phyloP scores from a whole-genome alignment of 768 basidiomycete species.

The Tubosaeta brunneosetosa region DNA sequence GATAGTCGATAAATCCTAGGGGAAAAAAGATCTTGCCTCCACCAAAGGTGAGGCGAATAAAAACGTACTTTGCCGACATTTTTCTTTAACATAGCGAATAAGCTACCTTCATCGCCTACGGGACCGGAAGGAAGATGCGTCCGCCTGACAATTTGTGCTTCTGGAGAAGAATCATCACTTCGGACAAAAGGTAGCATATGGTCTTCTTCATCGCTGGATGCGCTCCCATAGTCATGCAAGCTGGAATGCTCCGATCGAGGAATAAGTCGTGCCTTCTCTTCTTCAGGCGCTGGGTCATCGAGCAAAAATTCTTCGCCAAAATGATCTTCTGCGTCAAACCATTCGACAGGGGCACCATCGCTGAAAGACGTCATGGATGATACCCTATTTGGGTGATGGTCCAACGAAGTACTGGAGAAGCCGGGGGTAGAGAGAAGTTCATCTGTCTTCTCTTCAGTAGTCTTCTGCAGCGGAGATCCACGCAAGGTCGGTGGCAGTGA shows the following conservation, averaged over 20 bases:
- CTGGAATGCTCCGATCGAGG: conserved; percentile 41
- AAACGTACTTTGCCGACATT: conserved; percentile 75
- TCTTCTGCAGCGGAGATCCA: conserved; percentile 38
- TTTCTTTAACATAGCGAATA: conserved; percentile 80
- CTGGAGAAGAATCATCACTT: conserved; percentile 6
- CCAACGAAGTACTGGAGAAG: conserved; percentile 26
- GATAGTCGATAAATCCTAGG: conserved; percentile 75
- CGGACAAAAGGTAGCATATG: neutral
- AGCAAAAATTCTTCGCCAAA: conserved; percentile 57
- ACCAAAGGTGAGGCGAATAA: neutral
- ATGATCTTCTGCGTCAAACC: conserved; percentile 70
- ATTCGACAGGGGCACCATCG: conserved; percentile 51
- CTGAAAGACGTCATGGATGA: conserved; percentile 48
- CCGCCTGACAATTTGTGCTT: conserved; percentile 40
- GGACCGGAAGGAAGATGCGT: conserved; percentile 56
- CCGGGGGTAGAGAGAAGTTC: conserved; percentile 20
- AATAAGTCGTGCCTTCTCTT: conserved; percentile 37
- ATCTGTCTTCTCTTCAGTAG: conserved; percentile 46
- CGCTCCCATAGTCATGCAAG: conserved; percentile 34
- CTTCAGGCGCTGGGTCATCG: conserved; percentile 39
- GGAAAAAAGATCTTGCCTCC: neutral
- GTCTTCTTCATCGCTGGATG: conserved; percentile 49
- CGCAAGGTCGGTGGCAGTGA: conserved; percentile 17
- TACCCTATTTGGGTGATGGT: conserved; percentile 37
- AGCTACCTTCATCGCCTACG: conserved; percentile 72